phyloP scores from a whole-genome alignment of 2,329 filamentous ascomycete genomes.

The Talaromyces sp. region DNA sequence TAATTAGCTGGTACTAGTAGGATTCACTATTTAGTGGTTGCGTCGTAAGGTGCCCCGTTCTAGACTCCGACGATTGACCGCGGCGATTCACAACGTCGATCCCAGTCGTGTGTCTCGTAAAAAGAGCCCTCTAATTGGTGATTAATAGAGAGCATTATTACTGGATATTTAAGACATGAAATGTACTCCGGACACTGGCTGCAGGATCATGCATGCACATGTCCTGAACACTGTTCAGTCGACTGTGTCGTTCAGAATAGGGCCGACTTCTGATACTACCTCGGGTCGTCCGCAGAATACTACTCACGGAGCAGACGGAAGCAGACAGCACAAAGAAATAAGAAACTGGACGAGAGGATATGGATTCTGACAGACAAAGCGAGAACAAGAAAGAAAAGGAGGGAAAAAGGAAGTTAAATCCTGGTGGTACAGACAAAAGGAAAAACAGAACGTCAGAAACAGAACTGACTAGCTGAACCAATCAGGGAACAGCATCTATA shows the following conservation, averaged over 20 bases:
- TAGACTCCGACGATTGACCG: background rate
- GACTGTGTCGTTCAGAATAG: background rate
- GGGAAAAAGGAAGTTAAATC: background rate
- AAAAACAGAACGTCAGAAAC: background rate
- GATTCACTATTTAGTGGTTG: background rate
- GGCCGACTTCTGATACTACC: background rate
- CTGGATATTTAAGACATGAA: background rate
- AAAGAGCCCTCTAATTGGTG: background rate
- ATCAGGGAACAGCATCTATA: background rate
- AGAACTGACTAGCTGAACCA: background rate
- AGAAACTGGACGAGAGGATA: background rate
- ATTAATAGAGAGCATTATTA: background rate
- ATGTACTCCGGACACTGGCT: background rate
- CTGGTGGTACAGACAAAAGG: background rate
- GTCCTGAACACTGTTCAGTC: background rate
- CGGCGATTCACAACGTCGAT: background rate
- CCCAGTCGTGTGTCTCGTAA: no score
- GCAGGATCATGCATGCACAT: background rate
- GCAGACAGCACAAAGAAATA: background rate
- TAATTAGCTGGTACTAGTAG: background rate
- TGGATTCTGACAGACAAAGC: background rate
- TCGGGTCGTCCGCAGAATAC: background rate
- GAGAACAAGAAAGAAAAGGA: background rate
- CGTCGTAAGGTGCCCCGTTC: background rate
- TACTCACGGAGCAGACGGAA: background rate